phyloP scores from a whole-genome alignment of 306 rosid species.

The Fagus sylvatica region DNA sequence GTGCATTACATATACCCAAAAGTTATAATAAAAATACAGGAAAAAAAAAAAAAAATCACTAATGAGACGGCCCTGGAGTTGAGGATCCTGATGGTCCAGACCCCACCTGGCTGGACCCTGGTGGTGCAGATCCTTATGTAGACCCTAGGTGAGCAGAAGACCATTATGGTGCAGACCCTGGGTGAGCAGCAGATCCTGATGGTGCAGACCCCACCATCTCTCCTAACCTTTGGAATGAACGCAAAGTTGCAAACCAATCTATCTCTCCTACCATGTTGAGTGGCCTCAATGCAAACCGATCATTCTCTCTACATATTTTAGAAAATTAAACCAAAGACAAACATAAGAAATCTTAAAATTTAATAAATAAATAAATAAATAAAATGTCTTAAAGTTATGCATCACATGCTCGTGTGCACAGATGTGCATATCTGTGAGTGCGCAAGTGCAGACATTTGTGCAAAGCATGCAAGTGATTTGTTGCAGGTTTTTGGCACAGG shows the following conservation, averaged over 20 bases:
- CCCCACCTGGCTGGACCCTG: too few species aligned
- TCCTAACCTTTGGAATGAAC: constrained; percentile 65
- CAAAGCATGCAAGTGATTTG: background rate
- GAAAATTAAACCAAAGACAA: background rate
- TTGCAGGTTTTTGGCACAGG: background rate
- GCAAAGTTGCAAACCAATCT: constrained; percentile 60
- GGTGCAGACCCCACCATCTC: constrained; percentile 74
- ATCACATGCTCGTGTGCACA: background rate
- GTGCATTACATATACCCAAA: background rate
- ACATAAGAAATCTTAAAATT: background rate
- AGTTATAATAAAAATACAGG: background rate
- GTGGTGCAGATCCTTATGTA: background rate
- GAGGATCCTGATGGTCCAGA: constrained; percentile 30
- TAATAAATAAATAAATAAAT: too few species aligned
- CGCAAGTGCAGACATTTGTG: background rate
- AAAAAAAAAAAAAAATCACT: constrained; percentile 16
- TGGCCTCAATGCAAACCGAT: constrained; percentile 83
- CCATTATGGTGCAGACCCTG: constrained; percentile 35
- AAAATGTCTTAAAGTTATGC: background rate
- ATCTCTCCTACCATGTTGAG: constrained; percentile 96
- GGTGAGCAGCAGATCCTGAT: constrained; percentile 30
- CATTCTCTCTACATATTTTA: constrained; percentile 64
- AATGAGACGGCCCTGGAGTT: constrained; percentile 37
- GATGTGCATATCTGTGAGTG: background rate
- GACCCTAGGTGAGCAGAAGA: background rate